A percentile compares a stretch with the other conserved stretches of the same genome.
Evolutionary conservation across 352 stramenopile species (phyloP).

Genomic region (Detonula confervacea): DNA sequence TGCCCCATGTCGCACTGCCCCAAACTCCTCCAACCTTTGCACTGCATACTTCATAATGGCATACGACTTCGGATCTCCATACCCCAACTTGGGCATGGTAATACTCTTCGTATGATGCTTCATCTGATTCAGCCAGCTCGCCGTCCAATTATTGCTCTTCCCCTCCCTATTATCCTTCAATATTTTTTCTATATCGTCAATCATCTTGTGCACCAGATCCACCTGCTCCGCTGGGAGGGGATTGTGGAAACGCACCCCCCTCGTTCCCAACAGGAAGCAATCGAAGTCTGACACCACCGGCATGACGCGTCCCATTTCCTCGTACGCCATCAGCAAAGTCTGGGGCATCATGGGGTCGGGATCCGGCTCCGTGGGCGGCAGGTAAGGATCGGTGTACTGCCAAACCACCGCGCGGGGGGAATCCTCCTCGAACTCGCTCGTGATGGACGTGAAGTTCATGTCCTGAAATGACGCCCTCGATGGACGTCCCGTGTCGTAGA

Average conservation of each 20-base stretch:
- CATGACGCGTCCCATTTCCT: constrained; percentile 68
- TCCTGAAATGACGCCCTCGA: constrained; percentile 71
- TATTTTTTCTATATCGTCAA: constrained; percentile 67
- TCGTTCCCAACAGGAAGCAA: constrained; percentile 72
- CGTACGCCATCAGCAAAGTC: constrained; percentile 73
- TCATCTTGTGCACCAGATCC: constrained; percentile 64
- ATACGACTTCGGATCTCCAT: constrained; percentile 79
- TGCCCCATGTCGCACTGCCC: constrained; percentile 72
- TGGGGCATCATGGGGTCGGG: constrained; percentile 64
- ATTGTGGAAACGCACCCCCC: constrained; percentile 59
- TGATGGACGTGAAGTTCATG: constrained; percentile 69
- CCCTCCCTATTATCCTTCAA: constrained; percentile 48
- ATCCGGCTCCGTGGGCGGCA: constrained; percentile 42
- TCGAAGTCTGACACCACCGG: constrained; percentile 77
- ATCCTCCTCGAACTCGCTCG: constrained; percentile 40
- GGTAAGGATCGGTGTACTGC: constrained; percentile 55
- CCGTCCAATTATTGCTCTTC: constrained; percentile 64
- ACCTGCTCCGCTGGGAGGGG: constrained; percentile 70
- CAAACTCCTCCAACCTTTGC: constrained; percentile 54
- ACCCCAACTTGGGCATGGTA: constrained; percentile 72
- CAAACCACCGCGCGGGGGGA: constrained; percentile 51
- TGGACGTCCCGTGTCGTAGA: constrained; percentile 61
- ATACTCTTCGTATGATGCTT: constrained; percentile 52
- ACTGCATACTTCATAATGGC: constrained; percentile 76
- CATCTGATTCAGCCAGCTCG: constrained; percentile 69